Evolutionary conservation across 164 flowering plant species (phyloP).

Genomic region (Stephania cephalantha): DNA sequence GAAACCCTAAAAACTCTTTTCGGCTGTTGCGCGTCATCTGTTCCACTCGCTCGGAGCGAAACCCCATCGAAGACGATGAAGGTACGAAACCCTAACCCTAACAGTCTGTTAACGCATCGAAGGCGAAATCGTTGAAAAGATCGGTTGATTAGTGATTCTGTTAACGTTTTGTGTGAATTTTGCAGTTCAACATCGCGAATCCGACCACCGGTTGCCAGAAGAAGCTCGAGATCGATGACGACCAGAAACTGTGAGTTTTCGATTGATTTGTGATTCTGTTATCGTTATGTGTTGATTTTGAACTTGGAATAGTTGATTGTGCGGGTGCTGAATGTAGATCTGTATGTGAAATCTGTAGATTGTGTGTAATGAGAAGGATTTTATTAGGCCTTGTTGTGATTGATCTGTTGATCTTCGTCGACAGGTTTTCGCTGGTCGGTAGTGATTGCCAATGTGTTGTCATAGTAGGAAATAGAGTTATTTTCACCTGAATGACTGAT

Average conservation of each 20-base stretch:
- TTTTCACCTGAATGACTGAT: too few relatives aligned
- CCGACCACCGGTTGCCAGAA: slow-evolving; percentile 14
- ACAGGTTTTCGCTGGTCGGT: too few relatives aligned
- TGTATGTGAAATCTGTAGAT: too few relatives aligned
- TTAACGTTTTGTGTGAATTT: background rate
- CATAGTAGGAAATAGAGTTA: too few relatives aligned
- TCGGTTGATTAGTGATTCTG: too few relatives aligned
- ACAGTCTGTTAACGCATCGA: background rate
- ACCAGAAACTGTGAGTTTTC: slow-evolving; percentile 8
- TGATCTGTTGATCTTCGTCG: too few relatives aligned
- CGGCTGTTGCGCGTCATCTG: background rate
- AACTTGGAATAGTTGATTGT: background rate
- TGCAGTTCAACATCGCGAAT: slow-evolving; percentile 8
- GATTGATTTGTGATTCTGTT: too few relatives aligned
- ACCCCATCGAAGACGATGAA: background rate
- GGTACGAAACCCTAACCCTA: background rate
- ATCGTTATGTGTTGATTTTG: background rate
- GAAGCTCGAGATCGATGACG: slow-evolving; percentile 10
- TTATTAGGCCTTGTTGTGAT: too few relatives aligned
- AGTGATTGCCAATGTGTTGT: too few relatives aligned
- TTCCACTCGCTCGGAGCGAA: background rate
- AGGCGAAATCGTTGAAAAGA: too few relatives aligned
- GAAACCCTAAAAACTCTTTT: background rate
- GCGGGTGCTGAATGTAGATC: background rate
- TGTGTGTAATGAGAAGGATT: too few relatives aligned